These are phyloP conservation scores for Penicillium griseofulvum DNA, from an alignment of 2,329 filamentous ascomycete species.

Conservation along the genomic window DNA sequence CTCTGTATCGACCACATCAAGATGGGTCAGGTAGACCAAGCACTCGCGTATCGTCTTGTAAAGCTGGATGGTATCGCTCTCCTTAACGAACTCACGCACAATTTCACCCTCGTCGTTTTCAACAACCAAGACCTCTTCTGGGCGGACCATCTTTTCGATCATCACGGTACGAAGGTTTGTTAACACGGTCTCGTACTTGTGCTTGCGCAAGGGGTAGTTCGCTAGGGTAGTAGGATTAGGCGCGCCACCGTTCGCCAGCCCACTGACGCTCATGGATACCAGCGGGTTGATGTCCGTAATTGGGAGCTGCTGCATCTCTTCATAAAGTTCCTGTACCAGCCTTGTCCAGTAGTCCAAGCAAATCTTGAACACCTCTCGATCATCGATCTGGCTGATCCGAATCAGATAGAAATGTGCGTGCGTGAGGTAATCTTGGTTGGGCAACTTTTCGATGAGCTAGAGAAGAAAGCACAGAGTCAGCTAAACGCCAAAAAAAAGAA, in stretches of 20 bases:
- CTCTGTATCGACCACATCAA: constrained; percentile 96
- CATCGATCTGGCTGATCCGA: constrained; percentile 96
- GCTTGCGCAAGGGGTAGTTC: constrained; percentile 91
- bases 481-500: constrained; percentile 2
- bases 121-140: constrained; percentile 97
- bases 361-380: constrained; percentile 99
- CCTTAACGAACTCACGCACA: constrained; percentile 97
- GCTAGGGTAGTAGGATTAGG: constrained; percentile 80
- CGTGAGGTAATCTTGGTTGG: constrained; percentile 89
- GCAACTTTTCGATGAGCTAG: constrained; percentile 88
- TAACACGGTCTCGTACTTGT: constrained; percentile 93
- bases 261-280: constrained; percentile 69
- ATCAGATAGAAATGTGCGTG: constrained; percentile 98
- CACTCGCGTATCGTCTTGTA: constrained; percentile 99
- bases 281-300: constrained; percentile 91
- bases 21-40: constrained; percentile 91
- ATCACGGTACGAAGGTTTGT: constrained; percentile 94
- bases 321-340: constrained; percentile 94
- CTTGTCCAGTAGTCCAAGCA: constrained; percentile 99
- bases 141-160: constrained; percentile 99
- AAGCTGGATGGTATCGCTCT: constrained; percentile 96
- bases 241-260: constrained; percentile 74
- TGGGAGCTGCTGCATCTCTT: constrained; percentile 96
- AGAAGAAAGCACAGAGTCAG: constrained; percentile 7
- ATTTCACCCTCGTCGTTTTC: constrained; percentile 99